Evolutionary conservation across 139 green algal genomes (phyloP).

Genomic region (Auxenochlorella pyrenoidosa): DNA sequence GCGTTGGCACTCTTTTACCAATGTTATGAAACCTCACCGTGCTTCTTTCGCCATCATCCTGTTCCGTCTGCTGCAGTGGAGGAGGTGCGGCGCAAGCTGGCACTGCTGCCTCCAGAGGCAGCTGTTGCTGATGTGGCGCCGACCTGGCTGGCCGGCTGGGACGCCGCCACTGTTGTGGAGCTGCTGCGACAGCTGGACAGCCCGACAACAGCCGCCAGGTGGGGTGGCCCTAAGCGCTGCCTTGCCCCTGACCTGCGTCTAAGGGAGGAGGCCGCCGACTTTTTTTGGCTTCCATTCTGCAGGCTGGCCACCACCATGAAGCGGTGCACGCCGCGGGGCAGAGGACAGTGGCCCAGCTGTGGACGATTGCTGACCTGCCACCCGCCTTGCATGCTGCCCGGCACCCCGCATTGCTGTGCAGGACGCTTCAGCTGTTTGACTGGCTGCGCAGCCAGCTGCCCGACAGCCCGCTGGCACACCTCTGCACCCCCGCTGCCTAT

Average conservation of each 20-base stretch:
- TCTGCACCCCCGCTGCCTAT: conserved; percentile 61
- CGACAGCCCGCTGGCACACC: conserved; percentile 45
- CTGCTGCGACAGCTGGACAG: conserved; percentile 7
- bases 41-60: too few relatives aligned
- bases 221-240: neutral
- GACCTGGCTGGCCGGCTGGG: conserved; percentile 15
- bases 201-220: conserved; percentile 4
- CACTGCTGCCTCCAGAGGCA: conserved; percentile 9
- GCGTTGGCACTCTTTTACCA: too few relatives aligned
- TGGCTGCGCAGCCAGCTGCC: conserved; percentile 57
- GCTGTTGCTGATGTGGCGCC: neutral
- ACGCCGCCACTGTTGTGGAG: neutral
- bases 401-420: neutral
- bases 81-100: conserved; percentile 11
- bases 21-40: too few relatives aligned
- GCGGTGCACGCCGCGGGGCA: too few relatives aligned
- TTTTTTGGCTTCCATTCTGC: too few relatives aligned
- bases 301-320: too few relatives aligned
- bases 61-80: neutral
- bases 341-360: too few relatives aligned
- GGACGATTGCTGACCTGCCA: too few relatives aligned
- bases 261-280: too few relatives aligned
- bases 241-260: too few relatives aligned
- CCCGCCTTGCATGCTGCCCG: too few relatives aligned
- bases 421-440: conserved; percentile 71